Evolutionary conservation across 768 basidiomycete genomes (phyloP), one percentile per base, ranked within the genome.

Genomic region (Agrocybe chaxingu): DNA sequence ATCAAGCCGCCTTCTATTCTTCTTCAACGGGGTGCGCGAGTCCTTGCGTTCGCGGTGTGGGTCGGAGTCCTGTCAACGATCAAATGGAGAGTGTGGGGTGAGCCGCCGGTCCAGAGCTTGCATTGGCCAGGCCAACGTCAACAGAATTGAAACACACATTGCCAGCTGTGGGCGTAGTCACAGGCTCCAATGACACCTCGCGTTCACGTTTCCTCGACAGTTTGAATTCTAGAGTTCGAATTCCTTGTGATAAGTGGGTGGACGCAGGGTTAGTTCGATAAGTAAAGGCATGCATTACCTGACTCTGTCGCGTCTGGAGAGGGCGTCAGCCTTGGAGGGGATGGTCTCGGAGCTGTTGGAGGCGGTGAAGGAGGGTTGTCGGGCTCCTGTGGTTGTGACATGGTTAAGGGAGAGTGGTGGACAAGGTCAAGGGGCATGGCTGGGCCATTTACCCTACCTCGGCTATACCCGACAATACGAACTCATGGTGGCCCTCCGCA

Each of bases 111-210:
- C 48, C 37, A 37, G 52, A 53, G 48, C 38, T 31, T 8, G 46
- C 40, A 38, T 44, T 42, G 16, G 55, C 43, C 35, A 33, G 40
- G 37, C 42, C 9, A 49, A 19, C 8, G 44, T 44, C 47, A 53
- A 55, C 43, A 47, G 39, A 51, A 42, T 45, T 48, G 54, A 48
- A 50, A 59, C 54, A 66, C 67, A 68, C 56, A 77, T 76, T 53
- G 59, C 37, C 48, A 16, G 72, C 67, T 57, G 70, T 74, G 38
- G 81, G 77, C 2, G 78, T 74, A 39, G 75, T 73, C 51, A 64
- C 71, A 51, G 88, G 87, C 65, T 92, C 89, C 32, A 86, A 67
- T 24, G 89, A 92, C 18, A 85, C 80, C 66, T 90, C 88, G 33
- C 89, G 74, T 66, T 89, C 87, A 55, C 89, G 77, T 67, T 92